A percentile compares a stretch with the other conserved stretches of the same genome.
Evolutionary conservation across 176 grass and related monocot species (phyloP).

Genomic region (Pontederia crassipes): DNA sequence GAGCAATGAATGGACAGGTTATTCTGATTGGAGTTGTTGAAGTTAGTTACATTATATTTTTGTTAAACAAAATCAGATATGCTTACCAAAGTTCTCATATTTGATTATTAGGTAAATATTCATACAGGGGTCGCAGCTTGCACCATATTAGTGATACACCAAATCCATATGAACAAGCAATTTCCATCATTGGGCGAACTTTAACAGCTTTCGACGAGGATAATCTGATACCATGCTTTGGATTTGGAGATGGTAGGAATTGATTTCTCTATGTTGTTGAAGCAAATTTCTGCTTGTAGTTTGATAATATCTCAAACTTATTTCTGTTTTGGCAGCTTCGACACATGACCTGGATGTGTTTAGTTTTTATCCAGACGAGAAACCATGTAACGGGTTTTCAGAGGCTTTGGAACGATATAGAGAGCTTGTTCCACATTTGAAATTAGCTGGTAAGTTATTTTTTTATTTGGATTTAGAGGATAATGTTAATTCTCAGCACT

Average conservation of each 20-base stretch:
- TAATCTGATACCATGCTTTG: conserved; percentile 93
- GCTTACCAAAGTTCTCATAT: not conserved
- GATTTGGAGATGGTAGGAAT: conserved; percentile 85
- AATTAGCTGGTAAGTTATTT: conserved; percentile 52
- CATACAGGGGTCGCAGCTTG: conserved; percentile 56
- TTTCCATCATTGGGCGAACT: conserved; percentile 78
- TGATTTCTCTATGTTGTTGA: not conserved
- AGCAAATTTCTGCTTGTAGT: not conserved
- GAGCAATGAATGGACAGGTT: conserved; percentile 84
- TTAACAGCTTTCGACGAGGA: conserved; percentile 81
- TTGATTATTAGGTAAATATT: conserved; percentile 39
- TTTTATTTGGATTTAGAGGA: conserved; percentile 1
- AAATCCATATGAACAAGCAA: conserved; percentile 91
- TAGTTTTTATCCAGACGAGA: conserved; percentile 61
- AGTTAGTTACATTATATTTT: conserved; percentile 5
- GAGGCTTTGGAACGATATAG: conserved; percentile 69
- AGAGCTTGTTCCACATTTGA: conserved; percentile 67
- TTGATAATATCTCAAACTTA: not conserved
- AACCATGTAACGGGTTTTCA: conserved; percentile 69
- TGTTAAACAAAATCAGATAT: not conserved
- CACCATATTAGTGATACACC: conserved; percentile 56
- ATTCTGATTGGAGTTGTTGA: not conserved
- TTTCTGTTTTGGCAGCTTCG: conserved; percentile 40
- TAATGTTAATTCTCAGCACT: not conserved
- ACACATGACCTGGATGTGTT: conserved; percentile 91